Evolutionary conservation across 352 stramenopile species (phyloP).

Genomic region (Phytophthora multivora): DNA sequence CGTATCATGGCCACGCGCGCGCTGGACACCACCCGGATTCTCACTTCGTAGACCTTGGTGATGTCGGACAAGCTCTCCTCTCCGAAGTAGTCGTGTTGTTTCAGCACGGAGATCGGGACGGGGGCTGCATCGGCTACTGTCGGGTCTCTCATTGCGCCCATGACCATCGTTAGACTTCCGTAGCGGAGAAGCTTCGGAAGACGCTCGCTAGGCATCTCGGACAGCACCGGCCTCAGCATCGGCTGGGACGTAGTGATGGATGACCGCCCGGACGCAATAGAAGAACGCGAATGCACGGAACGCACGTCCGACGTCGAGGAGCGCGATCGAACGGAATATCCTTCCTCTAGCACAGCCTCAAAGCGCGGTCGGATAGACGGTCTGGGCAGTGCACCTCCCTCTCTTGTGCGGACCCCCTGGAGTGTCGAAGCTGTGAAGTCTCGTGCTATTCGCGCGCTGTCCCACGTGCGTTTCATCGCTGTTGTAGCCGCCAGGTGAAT

Average conservation of each 20-base stretch:
- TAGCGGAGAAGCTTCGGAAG: constrained; percentile 20
- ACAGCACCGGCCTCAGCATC: constrained; percentile 4
- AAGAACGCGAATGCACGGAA: not conserved
- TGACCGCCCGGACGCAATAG: constrained; percentile 1
- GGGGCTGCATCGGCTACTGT: constrained; percentile 19
- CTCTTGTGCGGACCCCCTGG: constrained; percentile 9
- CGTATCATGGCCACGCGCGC: constrained; percentile 52
- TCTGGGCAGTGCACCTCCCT: not conserved
- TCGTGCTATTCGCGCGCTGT: constrained; percentile 22
- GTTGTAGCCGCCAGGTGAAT: constrained; percentile 22
- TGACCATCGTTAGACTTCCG: constrained; percentile 23
- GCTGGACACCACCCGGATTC: constrained; percentile 58
- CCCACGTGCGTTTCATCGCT: constrained; percentile 26
- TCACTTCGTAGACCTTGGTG: constrained; percentile 49
- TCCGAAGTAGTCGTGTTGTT: constrained; percentile 61
- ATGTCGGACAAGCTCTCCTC: constrained; percentile 54
- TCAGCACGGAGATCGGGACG: constrained; percentile 52
- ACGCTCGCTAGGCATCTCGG: constrained; percentile 8
- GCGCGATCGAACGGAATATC: not conserved
- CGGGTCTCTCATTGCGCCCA: constrained; percentile 13
- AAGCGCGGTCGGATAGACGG: constrained; percentile 7
- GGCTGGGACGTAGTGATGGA: constrained; percentile 8
- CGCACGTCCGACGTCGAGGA: not conserved
- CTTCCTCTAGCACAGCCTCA: constrained; percentile 12
- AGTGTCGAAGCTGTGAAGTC: constrained; percentile 19